A percentile compares a stretch with the other conserved stretches of the same genome.
These are phyloP conservation scores for Taxillus chinensis DNA, from an alignment of 164 flowering plant species.

Conservation along the genomic window DNA sequence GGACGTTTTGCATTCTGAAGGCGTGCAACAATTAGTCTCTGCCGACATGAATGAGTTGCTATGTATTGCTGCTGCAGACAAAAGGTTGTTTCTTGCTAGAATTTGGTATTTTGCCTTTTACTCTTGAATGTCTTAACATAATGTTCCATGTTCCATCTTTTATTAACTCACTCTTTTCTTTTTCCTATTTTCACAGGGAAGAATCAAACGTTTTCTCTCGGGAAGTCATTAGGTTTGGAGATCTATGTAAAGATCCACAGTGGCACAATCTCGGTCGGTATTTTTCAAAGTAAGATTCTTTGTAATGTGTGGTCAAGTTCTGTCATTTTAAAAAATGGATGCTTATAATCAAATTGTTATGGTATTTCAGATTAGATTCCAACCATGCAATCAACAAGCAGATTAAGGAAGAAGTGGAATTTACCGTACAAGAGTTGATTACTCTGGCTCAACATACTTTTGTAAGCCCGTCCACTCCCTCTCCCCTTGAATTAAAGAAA, in stretches of 20 bases:
- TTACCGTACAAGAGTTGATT: slow-evolving; percentile 37
- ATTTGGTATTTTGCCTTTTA: not conserved
- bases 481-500: too few species aligned
- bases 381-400: slow-evolving; percentile 22
- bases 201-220: slow-evolving; percentile 43
- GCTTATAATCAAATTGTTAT: slow-evolving; percentile 4
- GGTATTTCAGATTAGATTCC: slow-evolving; percentile 31
- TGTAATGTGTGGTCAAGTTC: not conserved
- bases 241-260: slow-evolving; percentile 56
- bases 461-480: slow-evolving; percentile 24
- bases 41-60: slow-evolving; percentile 44
- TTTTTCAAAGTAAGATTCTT: slow-evolving; percentile 29
- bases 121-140: too few species aligned
- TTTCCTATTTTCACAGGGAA: slow-evolving; percentile 27
- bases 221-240: slow-evolving; percentile 58
- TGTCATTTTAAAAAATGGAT: slow-evolving; percentile 1
- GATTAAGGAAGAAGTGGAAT: slow-evolving; percentile 27
- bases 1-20: slow-evolving; percentile 41
- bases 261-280: slow-evolving; percentile 58
- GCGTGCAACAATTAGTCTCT: slow-evolving; percentile 42
- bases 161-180: not conserved
- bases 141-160: not conserved
- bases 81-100: slow-evolving; percentile 31
- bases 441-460: slow-evolving; percentile 48
- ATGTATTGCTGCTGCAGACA: slow-evolving; percentile 51